Evolutionary conservation across 2,329 filamentous ascomycete species (phyloP), one percentile per base, ranked within the genome.

Genomic region (Trichocomaceae sp.): DNA sequence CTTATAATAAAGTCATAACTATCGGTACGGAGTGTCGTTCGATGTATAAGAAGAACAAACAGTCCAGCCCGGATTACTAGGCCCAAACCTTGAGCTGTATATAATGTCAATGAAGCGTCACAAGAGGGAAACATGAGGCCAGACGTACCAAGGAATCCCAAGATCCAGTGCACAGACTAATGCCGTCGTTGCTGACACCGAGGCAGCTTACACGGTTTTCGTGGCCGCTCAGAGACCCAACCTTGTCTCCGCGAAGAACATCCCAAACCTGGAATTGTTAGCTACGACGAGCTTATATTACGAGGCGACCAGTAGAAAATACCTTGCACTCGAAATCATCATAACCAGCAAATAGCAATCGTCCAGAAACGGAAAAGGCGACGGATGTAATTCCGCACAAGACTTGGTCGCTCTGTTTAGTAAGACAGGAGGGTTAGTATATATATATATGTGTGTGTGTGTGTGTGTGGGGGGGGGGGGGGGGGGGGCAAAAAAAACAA

Each of bases 241-340:
- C 90, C 77, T 96, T 95, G 72, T 99, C 93, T 60, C 92, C 93
- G 62, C 93, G 87, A 55, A 95, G 90, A 60, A 96, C 85, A 75
- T 99, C 93, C 93, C 93, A 99, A 58, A 97, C 93, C 92, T 97
- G 60, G 51, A 45, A 20, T 22, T 55, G 62, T 66, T 56, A 64
- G 59, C 29, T 22, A 29, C n/a, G 8, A n/a, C n/a, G n/a, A 35
- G 31, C 31, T 13, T 8, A 5, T 15, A 35, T 33, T 35, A 44
- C 19, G 31, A 33, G 39, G 13, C 13, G 3, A 20, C 26, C 35
- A 31, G 17, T 41, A 31, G 6, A 45, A 15, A 3, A 50, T 78
- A 96, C 92, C 87, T 97, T 99, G 91, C 93, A 99, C 76, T 99
- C 93, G 67, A 96, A 99, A 71, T 99, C 93, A 68, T 99, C 93